A percentile compares a stretch with the other conserved stretches of the same genome.
Evolutionary conservation across 164 flowering plant species (phyloP).

Genomic region (Magnolia kwangsiensis): DNA sequence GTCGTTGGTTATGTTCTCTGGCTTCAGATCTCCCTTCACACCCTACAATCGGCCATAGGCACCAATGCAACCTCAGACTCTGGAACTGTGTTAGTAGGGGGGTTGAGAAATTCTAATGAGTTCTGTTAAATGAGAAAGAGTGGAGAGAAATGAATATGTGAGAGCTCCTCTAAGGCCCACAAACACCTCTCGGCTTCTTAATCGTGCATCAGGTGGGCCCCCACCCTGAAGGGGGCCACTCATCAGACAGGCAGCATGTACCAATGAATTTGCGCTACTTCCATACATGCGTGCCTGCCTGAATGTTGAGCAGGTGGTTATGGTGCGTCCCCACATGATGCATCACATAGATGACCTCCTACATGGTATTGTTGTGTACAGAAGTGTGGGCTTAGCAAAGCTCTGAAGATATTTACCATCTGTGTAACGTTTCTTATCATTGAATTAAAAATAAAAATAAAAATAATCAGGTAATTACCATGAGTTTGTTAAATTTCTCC

Average conservation of each 20-base stretch:
- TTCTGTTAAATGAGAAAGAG: not conserved
- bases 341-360: not conserved
- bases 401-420: slow-evolving; percentile 5
- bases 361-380: not conserved
- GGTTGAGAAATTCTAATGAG: slow-evolving; percentile 23
- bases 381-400: not conserved
- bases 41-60: slow-evolving; percentile 98
- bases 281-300: too few relatives aligned
- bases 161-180: not conserved
- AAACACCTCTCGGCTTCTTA: not conserved
- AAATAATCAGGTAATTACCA: slow-evolving; percentile 54
- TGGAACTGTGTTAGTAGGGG: slow-evolving; percentile 75
- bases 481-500: slow-evolving; percentile 96
- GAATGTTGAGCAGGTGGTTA: not conserved
- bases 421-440: not conserved
- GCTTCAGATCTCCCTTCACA: slow-evolving; percentile 71
- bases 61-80: slow-evolving; percentile 99
- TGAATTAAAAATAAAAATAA: not conserved
- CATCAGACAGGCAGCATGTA: too few relatives aligned
- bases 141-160: not conserved
- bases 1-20: slow-evolving; percentile 36
- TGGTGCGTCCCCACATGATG: not conserved
- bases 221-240: too few relatives aligned
- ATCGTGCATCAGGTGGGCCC: too few relatives aligned
- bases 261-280: too few relatives aligned